A percentile compares a stretch with the other conserved stretches of the same genome.
phyloP scores from a whole-genome alignment of 2,329 filamentous ascomycete genomes.

The Cryphonectria naterciae region DNA sequence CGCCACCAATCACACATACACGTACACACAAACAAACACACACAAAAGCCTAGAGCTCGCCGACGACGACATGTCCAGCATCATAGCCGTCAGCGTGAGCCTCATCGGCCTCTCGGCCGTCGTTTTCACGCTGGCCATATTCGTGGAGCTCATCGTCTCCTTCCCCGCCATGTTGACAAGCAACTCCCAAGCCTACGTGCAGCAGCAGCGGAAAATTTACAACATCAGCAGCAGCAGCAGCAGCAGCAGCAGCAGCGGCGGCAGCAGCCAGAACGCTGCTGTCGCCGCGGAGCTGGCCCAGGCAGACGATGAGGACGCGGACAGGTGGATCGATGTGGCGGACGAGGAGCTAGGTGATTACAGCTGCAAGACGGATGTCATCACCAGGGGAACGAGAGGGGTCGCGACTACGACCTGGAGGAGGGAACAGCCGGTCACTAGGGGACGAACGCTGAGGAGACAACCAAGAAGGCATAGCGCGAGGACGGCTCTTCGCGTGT shows the following conservation, averaged over 20 bases:
- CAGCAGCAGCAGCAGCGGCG: slow-evolving; percentile 28
- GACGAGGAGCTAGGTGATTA: slow-evolving; percentile 18
- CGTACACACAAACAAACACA: background rate
- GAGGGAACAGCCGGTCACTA: slow-evolving; percentile 20
- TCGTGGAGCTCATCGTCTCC: slow-evolving; percentile 28
- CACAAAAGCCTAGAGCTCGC: background rate
- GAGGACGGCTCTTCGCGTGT: slow-evolving; percentile 21
- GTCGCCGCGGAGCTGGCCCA: background rate
- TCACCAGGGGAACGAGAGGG: background rate
- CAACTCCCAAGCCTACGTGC: slow-evolving; percentile 29
- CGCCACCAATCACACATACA: background rate
- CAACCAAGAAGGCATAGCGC: slow-evolving; percentile 13
- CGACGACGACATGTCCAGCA: slow-evolving; percentile 23
- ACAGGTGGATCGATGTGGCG: slow-evolving; percentile 22
- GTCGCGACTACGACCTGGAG: background rate
- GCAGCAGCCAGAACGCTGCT: background rate
- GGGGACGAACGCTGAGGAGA: slow-evolving; percentile 28
- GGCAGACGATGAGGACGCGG: slow-evolving; percentile 9
- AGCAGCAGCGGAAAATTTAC: slow-evolving; percentile 28
- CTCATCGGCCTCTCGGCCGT: slow-evolving; percentile 24
- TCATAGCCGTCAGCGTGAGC: slow-evolving; percentile 29
- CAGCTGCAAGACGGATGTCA: background rate
- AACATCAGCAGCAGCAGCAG: slow-evolving; percentile 14
- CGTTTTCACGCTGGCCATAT: slow-evolving; percentile 24
- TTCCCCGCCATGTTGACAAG: slow-evolving; percentile 29